A percentile compares a stretch with the other conserved stretches of the same genome.
Evolutionary conservation across 768 basidiomycete species (phyloP).

Genomic region (Royoungia palumana): DNA sequence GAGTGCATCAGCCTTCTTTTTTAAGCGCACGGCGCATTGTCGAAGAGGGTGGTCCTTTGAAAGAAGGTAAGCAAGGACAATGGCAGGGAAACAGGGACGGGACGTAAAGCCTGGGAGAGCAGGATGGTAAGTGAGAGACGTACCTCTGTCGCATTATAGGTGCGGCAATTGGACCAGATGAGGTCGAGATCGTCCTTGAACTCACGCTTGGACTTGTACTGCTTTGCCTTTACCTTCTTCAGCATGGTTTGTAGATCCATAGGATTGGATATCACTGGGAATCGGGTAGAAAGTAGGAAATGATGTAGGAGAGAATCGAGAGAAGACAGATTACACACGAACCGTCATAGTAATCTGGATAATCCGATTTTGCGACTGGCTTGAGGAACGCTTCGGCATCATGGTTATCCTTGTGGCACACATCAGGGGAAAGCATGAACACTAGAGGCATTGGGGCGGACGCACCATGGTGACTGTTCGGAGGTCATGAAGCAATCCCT

Average conservation of each 20-base stretch:
- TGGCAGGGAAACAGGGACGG: no score
- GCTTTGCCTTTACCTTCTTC: slow-evolving; percentile 88
- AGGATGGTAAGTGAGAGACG: slow-evolving; percentile 28
- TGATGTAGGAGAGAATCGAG: slow-evolving; percentile 3
- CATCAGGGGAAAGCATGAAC: slow-evolving; percentile 29
- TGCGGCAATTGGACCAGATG: slow-evolving; percentile 95
- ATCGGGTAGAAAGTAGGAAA: background rate
- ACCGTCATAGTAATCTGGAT: slow-evolving; percentile 94
- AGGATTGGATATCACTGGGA: slow-evolving; percentile 82
- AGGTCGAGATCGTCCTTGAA: slow-evolving; percentile 93
- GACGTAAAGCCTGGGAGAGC: background rate
- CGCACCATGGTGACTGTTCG: slow-evolving; percentile 68
- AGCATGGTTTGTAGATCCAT: slow-evolving; percentile 96
- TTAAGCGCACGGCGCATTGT: slow-evolving; percentile 74
- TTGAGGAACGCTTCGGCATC: slow-evolving; percentile 93
- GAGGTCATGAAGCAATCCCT: slow-evolving; percentile 83
- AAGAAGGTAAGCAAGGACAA: background rate
- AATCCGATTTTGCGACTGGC: slow-evolving; percentile 86
- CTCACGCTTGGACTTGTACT: slow-evolving; percentile 90
- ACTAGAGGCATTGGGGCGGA: slow-evolving; percentile 13
- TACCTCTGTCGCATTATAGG: slow-evolving; percentile 89
- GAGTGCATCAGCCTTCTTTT: slow-evolving; percentile 80
- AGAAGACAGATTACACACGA: slow-evolving; percentile 25
- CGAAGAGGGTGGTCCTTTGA: slow-evolving; percentile 84
- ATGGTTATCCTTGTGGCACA: slow-evolving; percentile 63